Conservation (phyloP, 2,329 filamentous ascomycete species). For the Monosporascus sp. region DNA sequence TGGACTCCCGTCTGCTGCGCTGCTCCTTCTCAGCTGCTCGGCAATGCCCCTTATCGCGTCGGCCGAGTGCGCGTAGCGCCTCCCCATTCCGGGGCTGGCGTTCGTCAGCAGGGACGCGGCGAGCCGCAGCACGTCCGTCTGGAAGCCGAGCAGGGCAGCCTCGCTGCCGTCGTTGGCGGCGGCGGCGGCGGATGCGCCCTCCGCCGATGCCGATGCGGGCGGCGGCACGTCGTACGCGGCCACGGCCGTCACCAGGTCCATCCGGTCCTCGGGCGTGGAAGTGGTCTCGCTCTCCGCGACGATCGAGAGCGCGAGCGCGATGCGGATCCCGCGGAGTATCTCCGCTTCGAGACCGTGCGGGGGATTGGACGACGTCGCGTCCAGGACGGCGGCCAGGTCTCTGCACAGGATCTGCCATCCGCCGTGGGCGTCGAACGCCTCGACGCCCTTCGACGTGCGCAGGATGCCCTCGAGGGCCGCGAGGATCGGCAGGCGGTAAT, state of each 20-base stretch:
- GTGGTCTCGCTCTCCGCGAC: slow-evolving; percentile 44
- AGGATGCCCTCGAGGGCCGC: slow-evolving; percentile 55
- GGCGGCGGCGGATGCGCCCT: neutral
- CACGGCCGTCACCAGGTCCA: slow-evolving; percentile 47
- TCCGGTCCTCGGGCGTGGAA: slow-evolving; percentile 51
- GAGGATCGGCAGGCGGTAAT: slow-evolving; percentile 53
- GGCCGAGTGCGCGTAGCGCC: slow-evolving; percentile 47
- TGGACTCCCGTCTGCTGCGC: neutral
- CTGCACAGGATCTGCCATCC: slow-evolving; percentile 50
- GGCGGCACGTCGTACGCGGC: slow-evolving; percentile 42
- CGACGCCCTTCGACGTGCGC: slow-evolving; percentile 41
- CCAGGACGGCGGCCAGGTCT: slow-evolving; percentile 44
- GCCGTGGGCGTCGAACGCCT: slow-evolving; percentile 42
- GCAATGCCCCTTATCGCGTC: slow-evolving; percentile 45
- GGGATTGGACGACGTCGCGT: slow-evolving; percentile 17
- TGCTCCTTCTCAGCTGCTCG: slow-evolving; percentile 30
- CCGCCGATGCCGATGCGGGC: slow-evolving; percentile 5
- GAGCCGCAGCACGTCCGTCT: slow-evolving; percentile 50
- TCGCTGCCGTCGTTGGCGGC: neutral
- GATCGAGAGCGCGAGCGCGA: slow-evolving; percentile 50
- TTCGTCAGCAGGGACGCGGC: slow-evolving; percentile 46
- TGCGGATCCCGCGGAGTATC: slow-evolving; percentile 46
- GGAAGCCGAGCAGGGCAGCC: slow-evolving; percentile 39
- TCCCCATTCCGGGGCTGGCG: slow-evolving; percentile 40
- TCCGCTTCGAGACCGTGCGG: slow-evolving; percentile 20